A percentile compares a stretch with the other conserved stretches of the same genome.
Evolutionary conservation across 805 yeast species (phyloP).

Genomic region (Danielia oregonensis): DNA sequence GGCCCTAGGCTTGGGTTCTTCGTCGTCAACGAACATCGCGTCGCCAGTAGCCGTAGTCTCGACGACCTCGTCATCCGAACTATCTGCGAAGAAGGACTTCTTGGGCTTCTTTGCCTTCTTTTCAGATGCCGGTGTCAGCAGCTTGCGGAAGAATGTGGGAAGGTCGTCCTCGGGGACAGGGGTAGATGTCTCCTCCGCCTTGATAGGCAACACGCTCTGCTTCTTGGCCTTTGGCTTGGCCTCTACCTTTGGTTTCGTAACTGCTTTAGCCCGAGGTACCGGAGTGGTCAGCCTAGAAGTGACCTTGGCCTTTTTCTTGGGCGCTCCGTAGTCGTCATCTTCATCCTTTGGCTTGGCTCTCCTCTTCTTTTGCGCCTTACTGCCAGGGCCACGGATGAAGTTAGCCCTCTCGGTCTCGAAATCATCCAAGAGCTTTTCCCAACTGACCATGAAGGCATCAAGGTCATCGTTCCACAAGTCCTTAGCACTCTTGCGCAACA

Average conservation of each 20-base stretch:
- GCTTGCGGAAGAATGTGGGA: slow-evolving; percentile 14
- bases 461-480: slow-evolving; percentile 87
- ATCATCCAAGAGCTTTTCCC: slow-evolving; percentile 62
- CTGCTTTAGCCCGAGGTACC: neutral
- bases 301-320: slow-evolving; percentile 8
- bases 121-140: neutral
- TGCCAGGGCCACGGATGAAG: slow-evolving; percentile 34
- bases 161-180: slow-evolving; percentile 7
- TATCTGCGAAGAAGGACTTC: slow-evolving; percentile 11
- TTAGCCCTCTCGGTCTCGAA: slow-evolving; percentile 61
- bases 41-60: slow-evolving; percentile 22
- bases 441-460: slow-evolving; percentile 63
- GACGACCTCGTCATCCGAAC: slow-evolving; percentile 13
- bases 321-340: slow-evolving; percentile 11
- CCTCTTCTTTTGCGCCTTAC: slow-evolving; percentile 41
- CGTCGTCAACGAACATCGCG: slow-evolving; percentile 7
- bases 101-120: slow-evolving; percentile 4
- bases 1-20: slow-evolving; percentile 1
- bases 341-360: slow-evolving; percentile 14
- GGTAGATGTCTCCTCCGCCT: slow-evolving; percentile 2
- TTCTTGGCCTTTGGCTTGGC: slow-evolving; percentile 3
- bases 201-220: slow-evolving; percentile 7
- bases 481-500: slow-evolving; percentile 70
- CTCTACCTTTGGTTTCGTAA: slow-evolving; percentile 1
- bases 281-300: neutral